Evolutionary conservation across 768 basidiomycete genomes (phyloP).

Genomic region (Russula brevipes): DNA sequence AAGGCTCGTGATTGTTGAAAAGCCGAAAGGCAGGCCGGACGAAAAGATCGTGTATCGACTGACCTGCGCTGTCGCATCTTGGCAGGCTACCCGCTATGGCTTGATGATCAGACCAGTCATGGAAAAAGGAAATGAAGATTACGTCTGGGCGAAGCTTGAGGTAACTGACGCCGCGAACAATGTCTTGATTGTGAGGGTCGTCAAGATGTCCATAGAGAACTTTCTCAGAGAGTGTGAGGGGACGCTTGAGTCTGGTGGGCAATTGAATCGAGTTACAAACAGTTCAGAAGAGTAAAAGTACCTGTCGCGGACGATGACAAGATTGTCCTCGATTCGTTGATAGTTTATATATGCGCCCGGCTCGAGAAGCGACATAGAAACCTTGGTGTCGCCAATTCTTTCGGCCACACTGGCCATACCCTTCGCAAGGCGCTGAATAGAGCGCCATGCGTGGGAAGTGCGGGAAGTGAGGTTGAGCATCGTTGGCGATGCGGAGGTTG

Average conservation of each 20-base stretch:
- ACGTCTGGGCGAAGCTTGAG: conserved; percentile 98
- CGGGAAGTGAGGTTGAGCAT: conserved; percentile 25
- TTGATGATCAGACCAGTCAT: conserved; percentile 17
- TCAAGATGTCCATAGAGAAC: conserved; percentile 97
- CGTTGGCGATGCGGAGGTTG: conserved; percentile 20
- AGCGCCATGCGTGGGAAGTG: conserved; percentile 25
- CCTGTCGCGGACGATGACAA: conserved; percentile 81
- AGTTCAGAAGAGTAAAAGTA: conserved; percentile 29
- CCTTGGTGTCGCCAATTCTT: conserved; percentile 85
- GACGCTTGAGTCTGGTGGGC: conserved; percentile 66
- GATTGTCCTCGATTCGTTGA: conserved; percentile 97
- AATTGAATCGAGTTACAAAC: not conserved
- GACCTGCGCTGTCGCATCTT: conserved; percentile 83
- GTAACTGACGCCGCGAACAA: conserved; percentile 89
- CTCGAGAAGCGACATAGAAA: conserved; percentile 83
- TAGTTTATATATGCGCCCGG: conserved; percentile 85
- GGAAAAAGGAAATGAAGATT: conserved; percentile 34
- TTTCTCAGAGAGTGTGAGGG: conserved; percentile 93
- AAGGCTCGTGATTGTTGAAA: not conserved
- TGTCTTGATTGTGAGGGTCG: conserved; percentile 86
- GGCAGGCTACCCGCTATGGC: conserved; percentile 76
- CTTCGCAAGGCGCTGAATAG: conserved; percentile 22
- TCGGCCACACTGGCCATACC: conserved; percentile 76
- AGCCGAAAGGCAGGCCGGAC: not conserved
- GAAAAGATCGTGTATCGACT: not conserved